These are phyloP conservation scores for Mycena polygramma DNA, from an alignment of 768 basidiomycete species.

Conservation along the genomic window DNA sequence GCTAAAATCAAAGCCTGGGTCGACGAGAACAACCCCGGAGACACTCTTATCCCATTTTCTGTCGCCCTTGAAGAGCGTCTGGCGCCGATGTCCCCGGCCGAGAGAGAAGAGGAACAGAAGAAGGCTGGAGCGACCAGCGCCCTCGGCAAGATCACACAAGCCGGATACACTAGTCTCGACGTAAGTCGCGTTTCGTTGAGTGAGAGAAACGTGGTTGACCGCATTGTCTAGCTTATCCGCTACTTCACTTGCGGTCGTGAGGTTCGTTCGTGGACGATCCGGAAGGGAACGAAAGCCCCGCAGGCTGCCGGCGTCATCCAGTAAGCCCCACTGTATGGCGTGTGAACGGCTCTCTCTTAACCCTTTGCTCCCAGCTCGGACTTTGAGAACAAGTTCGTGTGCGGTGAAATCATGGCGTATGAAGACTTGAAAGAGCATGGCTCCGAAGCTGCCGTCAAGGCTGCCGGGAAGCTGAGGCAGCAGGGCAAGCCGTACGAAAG, in stretches of 20 bases:
- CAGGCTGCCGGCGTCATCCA: slow-evolving; percentile 99
- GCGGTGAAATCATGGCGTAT: slow-evolving; percentile 96
- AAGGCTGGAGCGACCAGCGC: slow-evolving; percentile 80
- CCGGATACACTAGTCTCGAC: slow-evolving; percentile 90
- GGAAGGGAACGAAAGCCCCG: slow-evolving; percentile 94
- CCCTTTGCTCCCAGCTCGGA: slow-evolving; percentile 73
- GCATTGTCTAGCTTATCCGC: slow-evolving; percentile 79
- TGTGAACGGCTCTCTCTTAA: neutral
- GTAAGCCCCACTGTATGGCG: slow-evolving; percentile 58
- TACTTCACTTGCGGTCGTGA: slow-evolving; percentile 99
- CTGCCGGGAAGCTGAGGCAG: slow-evolving; percentile 93
- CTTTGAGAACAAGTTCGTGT: slow-evolving; percentile 98
- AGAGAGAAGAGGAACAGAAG: slow-evolving; percentile 84
- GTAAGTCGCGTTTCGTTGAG: slow-evolving; percentile 55
- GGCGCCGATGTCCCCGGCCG: slow-evolving; percentile 70
- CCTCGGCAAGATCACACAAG: slow-evolving; percentile 94
- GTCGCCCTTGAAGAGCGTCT: slow-evolving; percentile 96
- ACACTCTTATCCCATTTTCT: slow-evolving; percentile 96
- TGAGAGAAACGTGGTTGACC: neutral
- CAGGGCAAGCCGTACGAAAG: slow-evolving; percentile 98
- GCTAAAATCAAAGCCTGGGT: slow-evolving; percentile 99
- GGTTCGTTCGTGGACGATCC: slow-evolving; percentile 98
- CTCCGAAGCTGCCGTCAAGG: slow-evolving; percentile 92
- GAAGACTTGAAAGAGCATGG: slow-evolving; percentile 93
- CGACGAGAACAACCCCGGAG: slow-evolving; percentile 95